Evolutionary conservation across 1,284 basidiomycete genomes (phyloP).

Genomic region (Irpex lacteus): DNA sequence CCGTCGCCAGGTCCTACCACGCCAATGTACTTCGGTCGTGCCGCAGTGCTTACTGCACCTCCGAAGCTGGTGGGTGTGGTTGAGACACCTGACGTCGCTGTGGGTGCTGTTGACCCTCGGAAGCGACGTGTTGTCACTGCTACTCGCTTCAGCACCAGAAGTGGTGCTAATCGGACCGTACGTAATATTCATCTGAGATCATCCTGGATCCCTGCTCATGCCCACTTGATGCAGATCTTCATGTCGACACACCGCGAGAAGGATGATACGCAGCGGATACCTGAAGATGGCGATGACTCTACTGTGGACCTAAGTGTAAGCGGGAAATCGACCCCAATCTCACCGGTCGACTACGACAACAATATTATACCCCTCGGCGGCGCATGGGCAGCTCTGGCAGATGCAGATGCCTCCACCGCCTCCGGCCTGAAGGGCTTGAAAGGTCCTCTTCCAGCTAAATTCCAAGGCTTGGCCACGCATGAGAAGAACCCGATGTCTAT

Average conservation of each 20-base stretch:
- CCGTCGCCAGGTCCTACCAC: conserved; percentile 41
- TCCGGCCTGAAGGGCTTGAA: conserved; percentile 52
- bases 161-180: conserved; percentile 76
- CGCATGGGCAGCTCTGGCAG: conserved; percentile 64
- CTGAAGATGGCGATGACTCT: conserved; percentile 30
- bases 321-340: conserved; percentile 22
- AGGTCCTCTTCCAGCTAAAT: conserved; percentile 60
- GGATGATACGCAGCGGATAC: conserved; percentile 26
- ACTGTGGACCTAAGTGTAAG: conserved; percentile 15
- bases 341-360: conserved; percentile 54
- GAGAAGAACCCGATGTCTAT: conserved; percentile 89
- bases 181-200: conserved; percentile 22
- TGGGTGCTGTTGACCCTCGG: conserved; percentile 77
- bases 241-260: conserved; percentile 75
- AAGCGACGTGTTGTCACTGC: conserved; percentile 83
- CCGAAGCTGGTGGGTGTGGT: conserved; percentile 77
- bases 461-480: conserved; percentile 70
- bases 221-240: conserved; percentile 50
- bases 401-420: conserved; percentile 30
- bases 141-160: conserved; percentile 78
- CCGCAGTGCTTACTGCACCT: conserved; percentile 72
- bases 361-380: conserved; percentile 61
- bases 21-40: conserved; percentile 56
- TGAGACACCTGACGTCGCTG: conserved; percentile 79
- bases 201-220: background rate